Conservation (phyloP, 169 alveolate genomes). For the Plasmodium gaboni region DNA sequence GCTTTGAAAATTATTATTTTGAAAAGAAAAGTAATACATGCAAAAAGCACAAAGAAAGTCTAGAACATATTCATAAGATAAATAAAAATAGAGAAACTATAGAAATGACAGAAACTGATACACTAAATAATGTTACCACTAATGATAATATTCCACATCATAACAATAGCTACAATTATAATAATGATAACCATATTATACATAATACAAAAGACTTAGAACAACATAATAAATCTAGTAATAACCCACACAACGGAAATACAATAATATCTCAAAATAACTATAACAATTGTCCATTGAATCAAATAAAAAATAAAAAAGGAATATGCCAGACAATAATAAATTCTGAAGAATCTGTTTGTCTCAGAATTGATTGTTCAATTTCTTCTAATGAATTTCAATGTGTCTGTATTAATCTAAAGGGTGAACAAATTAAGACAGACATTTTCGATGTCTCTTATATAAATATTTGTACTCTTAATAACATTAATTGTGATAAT, state of each 20-base stretch:
- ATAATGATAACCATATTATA: not conserved
- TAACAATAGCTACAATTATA: no score
- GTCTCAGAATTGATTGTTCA: slow-evolving; percentile 62
- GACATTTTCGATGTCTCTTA: slow-evolving; percentile 53
- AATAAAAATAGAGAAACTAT: not conserved
- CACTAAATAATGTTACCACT: no score
- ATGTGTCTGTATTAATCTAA: slow-evolving; percentile 40
- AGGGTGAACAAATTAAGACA: slow-evolving; percentile 30
- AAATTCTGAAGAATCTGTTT: slow-evolving; percentile 11
- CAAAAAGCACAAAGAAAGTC: slow-evolving; percentile 20
- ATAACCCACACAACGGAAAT: not conserved
- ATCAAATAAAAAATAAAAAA: slow-evolving; percentile 27
- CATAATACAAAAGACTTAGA: not conserved
- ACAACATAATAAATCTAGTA: not conserved
- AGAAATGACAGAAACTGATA: not conserved
- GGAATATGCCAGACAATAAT: not conserved
- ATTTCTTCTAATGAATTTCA: slow-evolving; percentile 14
- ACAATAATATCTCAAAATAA: not conserved
- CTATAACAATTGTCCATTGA: not conserved
- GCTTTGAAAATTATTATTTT: slow-evolving; percentile 56
- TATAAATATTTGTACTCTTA: slow-evolving; percentile 60
- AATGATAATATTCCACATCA: no score
- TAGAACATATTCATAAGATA: not conserved
- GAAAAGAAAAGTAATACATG: slow-evolving; percentile 31
- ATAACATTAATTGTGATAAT: slow-evolving; percentile 48